Conservation (phyloP, 2,329 filamentous ascomycete genomes). For the Aspergillus pseudoglaucus region DNA sequence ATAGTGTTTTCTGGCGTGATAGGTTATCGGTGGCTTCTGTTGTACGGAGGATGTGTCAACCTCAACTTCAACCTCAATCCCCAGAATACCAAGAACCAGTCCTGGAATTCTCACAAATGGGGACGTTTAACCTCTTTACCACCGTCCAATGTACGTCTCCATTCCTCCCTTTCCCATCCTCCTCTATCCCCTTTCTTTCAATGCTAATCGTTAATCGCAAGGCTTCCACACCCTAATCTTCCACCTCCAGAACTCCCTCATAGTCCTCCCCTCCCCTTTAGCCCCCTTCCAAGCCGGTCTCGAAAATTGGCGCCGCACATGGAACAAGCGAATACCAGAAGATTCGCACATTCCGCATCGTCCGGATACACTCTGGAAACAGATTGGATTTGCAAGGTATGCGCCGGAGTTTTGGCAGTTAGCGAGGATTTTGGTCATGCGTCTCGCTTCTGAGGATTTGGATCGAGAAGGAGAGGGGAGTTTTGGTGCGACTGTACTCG, state of each 20-base stretch:
- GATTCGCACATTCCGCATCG: conserved; percentile 12
- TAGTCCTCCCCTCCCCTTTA: not conserved
- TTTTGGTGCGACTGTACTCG: no score
- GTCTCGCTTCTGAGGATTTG: conserved; percentile 4
- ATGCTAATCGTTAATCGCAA: no score
- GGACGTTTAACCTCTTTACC: not conserved
- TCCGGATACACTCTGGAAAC: conserved; percentile 18
- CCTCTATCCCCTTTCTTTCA: no score
- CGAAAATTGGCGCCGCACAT: conserved; percentile 21
- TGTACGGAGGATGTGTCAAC: not conserved
- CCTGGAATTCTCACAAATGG: not conserved
- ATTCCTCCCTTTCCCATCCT: no score
- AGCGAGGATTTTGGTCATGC: conserved; percentile 15
- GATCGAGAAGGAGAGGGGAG: not conserved
- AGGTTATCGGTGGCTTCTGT: not conserved
- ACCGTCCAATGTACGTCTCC: not conserved
- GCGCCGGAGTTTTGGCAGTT: conserved; percentile 24
- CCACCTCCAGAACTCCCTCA: not conserved
- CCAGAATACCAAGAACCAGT: not conserved
- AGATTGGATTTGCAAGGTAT: conserved; percentile 19
- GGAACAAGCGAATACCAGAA: conserved; percentile 16
- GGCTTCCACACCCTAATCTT: not conserved
- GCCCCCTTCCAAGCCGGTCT: conserved; percentile 17
- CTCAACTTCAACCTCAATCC: not conserved
- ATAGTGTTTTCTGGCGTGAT: not conserved